These are phyloP conservation scores for Fennellomyces sp. DNA, from an alignment of 371 early-diverging fungal genomes.

Conservation along the genomic window DNA sequence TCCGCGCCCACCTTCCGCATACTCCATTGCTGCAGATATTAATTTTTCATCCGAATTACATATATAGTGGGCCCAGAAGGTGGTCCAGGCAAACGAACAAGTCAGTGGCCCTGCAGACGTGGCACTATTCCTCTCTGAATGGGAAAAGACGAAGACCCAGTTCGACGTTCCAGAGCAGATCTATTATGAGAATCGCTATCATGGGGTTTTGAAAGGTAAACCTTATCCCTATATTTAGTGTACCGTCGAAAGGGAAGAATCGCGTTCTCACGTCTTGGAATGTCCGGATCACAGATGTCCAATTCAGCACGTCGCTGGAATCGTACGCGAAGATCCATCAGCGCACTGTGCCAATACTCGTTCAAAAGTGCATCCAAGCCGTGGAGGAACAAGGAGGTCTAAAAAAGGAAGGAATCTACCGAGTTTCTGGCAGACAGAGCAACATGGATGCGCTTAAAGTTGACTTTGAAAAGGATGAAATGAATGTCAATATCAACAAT, in stretches of 20 bases:
- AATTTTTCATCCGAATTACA: not conserved
- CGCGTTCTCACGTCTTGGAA: not conserved
- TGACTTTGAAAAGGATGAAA: conserved; percentile 60
- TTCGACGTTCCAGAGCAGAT: conserved; percentile 41
- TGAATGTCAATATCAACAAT: conserved; percentile 39
- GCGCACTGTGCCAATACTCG: conserved; percentile 53
- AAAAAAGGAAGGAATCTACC: conserved; percentile 72
- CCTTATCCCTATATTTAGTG: too few relatives aligned
- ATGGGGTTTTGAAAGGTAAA: conserved; percentile 38
- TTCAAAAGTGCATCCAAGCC: conserved; percentile 58
- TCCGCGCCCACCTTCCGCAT: not conserved
- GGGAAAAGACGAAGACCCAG: not conserved
- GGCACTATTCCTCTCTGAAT: not conserved
- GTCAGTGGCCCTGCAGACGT: not conserved
- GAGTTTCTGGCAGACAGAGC: conserved; percentile 65
- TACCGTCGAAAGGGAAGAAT: too few relatives aligned
- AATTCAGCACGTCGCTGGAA: conserved; percentile 59
- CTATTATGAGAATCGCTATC: conserved; percentile 51
- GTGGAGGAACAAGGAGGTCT: conserved; percentile 65
- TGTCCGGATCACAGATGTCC: conserved; percentile 33
- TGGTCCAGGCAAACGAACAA: not conserved
- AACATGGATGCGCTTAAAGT: conserved; percentile 57
- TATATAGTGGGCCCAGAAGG: not conserved
- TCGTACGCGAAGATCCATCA: conserved; percentile 46
- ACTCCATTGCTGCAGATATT: too few relatives aligned